Conservation (phyloP, 441 rosid genomes). For the Flueggea neowawraea region DNA sequence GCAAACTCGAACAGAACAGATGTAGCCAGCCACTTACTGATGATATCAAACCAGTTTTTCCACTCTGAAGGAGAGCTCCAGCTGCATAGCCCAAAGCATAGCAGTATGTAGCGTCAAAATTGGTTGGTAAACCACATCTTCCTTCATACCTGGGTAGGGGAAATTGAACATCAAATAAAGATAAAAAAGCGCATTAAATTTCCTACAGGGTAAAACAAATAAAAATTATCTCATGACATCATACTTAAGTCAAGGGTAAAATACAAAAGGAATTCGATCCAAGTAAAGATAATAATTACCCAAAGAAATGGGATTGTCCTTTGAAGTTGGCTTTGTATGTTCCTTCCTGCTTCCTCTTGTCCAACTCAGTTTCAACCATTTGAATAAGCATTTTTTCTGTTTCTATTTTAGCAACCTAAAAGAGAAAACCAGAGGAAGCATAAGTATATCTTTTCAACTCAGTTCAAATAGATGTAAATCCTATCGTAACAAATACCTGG, state of each 20-base stretch:
- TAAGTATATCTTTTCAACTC: slow-evolving; percentile 1
- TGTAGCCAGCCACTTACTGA: slow-evolving; percentile 48
- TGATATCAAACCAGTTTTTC: slow-evolving; percentile 87
- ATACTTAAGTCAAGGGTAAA: no score
- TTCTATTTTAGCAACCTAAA: slow-evolving; percentile 95
- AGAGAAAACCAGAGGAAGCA: neutral
- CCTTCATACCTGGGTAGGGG: slow-evolving; percentile 76
- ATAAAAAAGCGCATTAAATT: neutral
- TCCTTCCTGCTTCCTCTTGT: slow-evolving; percentile 85
- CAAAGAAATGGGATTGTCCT: slow-evolving; percentile 98
- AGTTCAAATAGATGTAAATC: slow-evolving; percentile 4
- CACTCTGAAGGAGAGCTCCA: slow-evolving; percentile 83
- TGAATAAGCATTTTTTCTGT: slow-evolving; percentile 99
- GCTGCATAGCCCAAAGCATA: slow-evolving; percentile 93
- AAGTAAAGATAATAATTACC: slow-evolving; percentile 40
- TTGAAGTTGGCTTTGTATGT: slow-evolving; percentile 62
- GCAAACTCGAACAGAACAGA: neutral
- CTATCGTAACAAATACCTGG: slow-evolving; percentile 54
- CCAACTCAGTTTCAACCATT: slow-evolving; percentile 97
- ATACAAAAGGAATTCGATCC: neutral
- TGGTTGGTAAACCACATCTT: slow-evolving; percentile 96
- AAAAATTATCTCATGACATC: no score
- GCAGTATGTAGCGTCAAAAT: slow-evolving; percentile 91
- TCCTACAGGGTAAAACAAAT: no score
- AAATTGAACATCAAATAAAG: slow-evolving; percentile 6